Evolutionary conservation across 441 rosid genomes (phyloP).

Genomic region (Theobroma grandiflorum): DNA sequence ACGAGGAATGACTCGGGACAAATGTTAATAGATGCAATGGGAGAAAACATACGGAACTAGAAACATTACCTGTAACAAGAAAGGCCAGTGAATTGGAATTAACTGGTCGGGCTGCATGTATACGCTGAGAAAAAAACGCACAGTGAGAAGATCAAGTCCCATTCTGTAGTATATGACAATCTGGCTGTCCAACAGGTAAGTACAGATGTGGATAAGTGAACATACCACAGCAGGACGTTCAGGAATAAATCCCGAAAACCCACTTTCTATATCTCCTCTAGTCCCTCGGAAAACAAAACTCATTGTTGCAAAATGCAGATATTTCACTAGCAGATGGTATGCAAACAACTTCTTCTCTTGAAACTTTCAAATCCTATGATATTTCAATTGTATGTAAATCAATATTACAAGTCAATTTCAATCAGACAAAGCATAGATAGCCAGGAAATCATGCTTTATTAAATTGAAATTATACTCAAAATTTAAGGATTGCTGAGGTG

Average conservation of each 20-base stretch:
- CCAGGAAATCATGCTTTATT: not conserved
- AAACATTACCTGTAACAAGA: conserved; percentile 58
- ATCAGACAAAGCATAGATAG: conserved; percentile 1
- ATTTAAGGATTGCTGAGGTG: not conserved
- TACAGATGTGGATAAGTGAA: conserved; percentile 5
- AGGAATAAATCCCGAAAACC: conserved; percentile 48
- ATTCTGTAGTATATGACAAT: not conserved
- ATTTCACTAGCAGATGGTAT: not conserved
- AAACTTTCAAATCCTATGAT: conserved; percentile 32
- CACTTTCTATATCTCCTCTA: conserved; percentile 52
- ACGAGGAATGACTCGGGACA: not conserved
- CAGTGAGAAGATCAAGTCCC: not conserved
- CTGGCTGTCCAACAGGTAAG: not conserved
- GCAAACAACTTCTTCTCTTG: conserved; percentile 17
- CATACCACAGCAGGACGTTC: conserved; percentile 56
- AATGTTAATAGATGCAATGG: conserved; percentile 1
- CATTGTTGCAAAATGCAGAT: conserved; percentile 37
- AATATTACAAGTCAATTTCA: conserved; percentile 3
- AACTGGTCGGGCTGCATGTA: conserved; percentile 49
- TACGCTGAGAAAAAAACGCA: conserved; percentile 35
- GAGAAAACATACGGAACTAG: conserved; percentile 4
- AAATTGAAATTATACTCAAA: not conserved
- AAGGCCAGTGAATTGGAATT: conserved; percentile 52
- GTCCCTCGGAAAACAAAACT: conserved; percentile 54
- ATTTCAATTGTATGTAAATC: conserved; percentile 11